Conservation (phyloP, 2,329 filamentous ascomycete genomes). For the Penicillium hordei region DNA sequence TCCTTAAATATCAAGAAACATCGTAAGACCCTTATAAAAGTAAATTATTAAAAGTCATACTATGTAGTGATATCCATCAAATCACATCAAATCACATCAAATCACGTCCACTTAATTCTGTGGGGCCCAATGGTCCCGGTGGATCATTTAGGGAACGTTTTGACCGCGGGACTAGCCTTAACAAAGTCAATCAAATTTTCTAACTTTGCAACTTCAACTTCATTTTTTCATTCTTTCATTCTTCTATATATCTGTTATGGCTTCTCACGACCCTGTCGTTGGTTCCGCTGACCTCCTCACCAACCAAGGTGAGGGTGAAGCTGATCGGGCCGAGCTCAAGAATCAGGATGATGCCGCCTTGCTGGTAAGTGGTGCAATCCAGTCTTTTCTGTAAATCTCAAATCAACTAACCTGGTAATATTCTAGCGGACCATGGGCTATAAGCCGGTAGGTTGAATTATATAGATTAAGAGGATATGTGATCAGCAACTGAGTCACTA, state of each 20-base stretch:
- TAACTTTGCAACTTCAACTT: background rate
- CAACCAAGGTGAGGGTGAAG: constrained; percentile 24
- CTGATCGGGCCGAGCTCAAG: constrained; percentile 25
- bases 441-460: constrained; percentile 51
- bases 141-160: background rate
- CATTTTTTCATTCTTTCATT: background rate
- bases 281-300: constrained; percentile 24
- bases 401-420: constrained; percentile 16
- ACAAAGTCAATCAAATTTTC: constrained; percentile 17
- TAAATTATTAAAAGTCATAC: background rate
- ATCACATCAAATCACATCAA: background rate
- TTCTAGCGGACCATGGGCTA: constrained; percentile 53
- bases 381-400: background rate
- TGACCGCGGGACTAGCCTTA: background rate
- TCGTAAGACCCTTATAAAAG: background rate
- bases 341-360: constrained; percentile 39
- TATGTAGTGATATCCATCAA: background rate
- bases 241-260: constrained; percentile 3
- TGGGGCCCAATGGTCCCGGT: background rate
- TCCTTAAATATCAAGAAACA: background rate
- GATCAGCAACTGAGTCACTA: constrained; percentile 14
- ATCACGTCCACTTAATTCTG: background rate
- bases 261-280: constrained; percentile 21
- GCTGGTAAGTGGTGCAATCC: constrained; percentile 30
- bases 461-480: background rate